Conservation (phyloP, 2,329 filamentous ascomycete genomes). For the Cytospora paraplurivora region DNA sequence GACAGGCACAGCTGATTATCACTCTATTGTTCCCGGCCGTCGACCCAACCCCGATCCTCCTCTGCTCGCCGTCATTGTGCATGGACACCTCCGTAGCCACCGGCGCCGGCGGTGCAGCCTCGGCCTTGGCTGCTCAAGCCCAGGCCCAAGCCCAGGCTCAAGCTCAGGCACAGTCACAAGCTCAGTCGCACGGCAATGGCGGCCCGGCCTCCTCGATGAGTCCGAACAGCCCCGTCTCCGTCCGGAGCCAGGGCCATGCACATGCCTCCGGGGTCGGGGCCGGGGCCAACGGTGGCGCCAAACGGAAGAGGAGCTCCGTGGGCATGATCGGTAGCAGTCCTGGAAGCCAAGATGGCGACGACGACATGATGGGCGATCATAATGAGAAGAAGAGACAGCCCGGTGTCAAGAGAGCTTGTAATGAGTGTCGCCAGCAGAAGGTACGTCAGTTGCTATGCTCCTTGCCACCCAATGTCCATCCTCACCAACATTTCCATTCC, state of each 20-base stretch:
- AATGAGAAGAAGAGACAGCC: slow-evolving; percentile 65
- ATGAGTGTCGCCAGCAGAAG: slow-evolving; percentile 85
- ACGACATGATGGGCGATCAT: slow-evolving; percentile 54
- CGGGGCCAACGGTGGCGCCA: slow-evolving; percentile 49
- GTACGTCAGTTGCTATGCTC: slow-evolving; percentile 49
- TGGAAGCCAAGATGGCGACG: slow-evolving; percentile 59
- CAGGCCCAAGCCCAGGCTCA: slow-evolving; percentile 15
- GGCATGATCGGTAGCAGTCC: slow-evolving; percentile 57
- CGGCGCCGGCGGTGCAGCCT: slow-evolving; percentile 36
- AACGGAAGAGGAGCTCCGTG: slow-evolving; percentile 61
- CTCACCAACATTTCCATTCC: slow-evolving; percentile 9
- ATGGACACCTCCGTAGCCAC: slow-evolving; percentile 43
- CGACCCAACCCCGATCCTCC: slow-evolving; percentile 10
- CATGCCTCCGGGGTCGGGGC: slow-evolving; percentile 15
- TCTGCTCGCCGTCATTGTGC: slow-evolving; percentile 20
- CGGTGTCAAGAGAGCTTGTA: slow-evolving; percentile 77
- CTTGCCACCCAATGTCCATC: slow-evolving; percentile 13
- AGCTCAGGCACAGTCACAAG: slow-evolving; percentile 17
- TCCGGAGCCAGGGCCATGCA: slow-evolving; percentile 41
- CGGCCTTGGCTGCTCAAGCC: slow-evolving; percentile 16
- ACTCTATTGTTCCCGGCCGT: slow-evolving; percentile 1
- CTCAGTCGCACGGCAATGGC: slow-evolving; percentile 18
- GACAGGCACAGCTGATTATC: slow-evolving; percentile 5
- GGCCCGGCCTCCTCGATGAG: slow-evolving; percentile 39
- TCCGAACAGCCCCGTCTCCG: slow-evolving; percentile 58